These are phyloP conservation scores for Alternaria sp. DNA, from an alignment of 2,329 filamentous ascomycete genomes.

Conservation along the genomic window DNA sequence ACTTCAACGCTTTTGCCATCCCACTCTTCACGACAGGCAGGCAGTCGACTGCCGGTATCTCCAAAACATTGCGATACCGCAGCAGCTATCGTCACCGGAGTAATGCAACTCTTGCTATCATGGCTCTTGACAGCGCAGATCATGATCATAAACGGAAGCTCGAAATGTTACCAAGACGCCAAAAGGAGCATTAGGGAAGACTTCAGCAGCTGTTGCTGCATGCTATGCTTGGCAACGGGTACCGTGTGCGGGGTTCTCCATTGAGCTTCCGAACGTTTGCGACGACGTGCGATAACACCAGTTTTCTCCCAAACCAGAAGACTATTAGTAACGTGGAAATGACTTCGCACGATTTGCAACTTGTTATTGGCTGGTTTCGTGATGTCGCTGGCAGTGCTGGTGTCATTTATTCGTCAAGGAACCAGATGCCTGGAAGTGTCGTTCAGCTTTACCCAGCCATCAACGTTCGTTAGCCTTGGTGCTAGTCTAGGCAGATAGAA, in stretches of 20 bases:
- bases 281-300: background rate
- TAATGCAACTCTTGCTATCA: conserved; percentile 4
- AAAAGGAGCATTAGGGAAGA: conserved; percentile 9
- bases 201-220: conserved; percentile 7
- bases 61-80: conserved; percentile 4
- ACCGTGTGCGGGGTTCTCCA: conserved; percentile 13
- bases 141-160: conserved; percentile 30
- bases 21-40: conserved; percentile 9
- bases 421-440: background rate
- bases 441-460: background rate
- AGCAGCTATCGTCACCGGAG: conserved; percentile 19
- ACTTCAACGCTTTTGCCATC: conserved; percentile 11
- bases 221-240: conserved; percentile 21
- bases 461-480: background rate
- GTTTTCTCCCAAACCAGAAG: background rate
- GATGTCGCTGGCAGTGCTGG: background rate
- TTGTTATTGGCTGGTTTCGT: background rate
- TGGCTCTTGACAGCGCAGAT: conserved; percentile 16
- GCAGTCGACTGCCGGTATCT: conserved; percentile 21
- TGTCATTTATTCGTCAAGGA: background rate
- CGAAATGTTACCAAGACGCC: conserved; percentile 25
- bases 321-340: background rate
- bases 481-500: background rate
- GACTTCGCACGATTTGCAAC: background rate
- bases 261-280: background rate